Base-by-base conservation (phyloP, 140 eudicot species). In the Anethum foeniculum region DNA sequence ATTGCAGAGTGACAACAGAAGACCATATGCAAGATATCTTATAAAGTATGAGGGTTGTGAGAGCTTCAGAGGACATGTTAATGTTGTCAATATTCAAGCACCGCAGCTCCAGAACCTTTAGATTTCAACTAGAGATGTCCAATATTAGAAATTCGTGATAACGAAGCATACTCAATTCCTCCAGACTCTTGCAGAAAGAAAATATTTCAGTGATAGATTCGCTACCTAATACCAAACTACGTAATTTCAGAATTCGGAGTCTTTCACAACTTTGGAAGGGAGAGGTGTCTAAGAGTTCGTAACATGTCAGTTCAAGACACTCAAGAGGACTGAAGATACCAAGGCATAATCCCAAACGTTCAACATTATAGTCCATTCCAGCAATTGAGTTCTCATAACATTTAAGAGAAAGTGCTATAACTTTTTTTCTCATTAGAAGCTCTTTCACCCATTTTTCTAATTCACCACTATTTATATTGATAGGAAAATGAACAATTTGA, bases 11-110 rank as follows among this genome's bases (percentile, higher is more conserved):
- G n/a, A n/a, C n/a, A n/a, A n/a, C n/a, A n/a, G n/a, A n/a, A n/a
- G n/a, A n/a, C n/a, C n/a, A n/a, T n/a, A n/a, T n/a, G n/a, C n/a
- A n/a, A n/a, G n/a, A n/a, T n/a, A n/a, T n/a, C n/a, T n/a, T n/a
- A n/a, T n/a, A n/a, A 25, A 80, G 82, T 1, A 19, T 80, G 34
- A 79, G 32, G 62, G 72, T 71, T 3, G 44, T 48, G 25, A 79
- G 82, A 44, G 76, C 75, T 71, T 79, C 65, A 25, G 76, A 41
- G 65, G 10, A 67, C 51, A 80, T 28, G 5, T 78, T 54, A 32
- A 79, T 44, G 19, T 65, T 65, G 1, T 65, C 5, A 10, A 32
- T 14, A 21, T 11, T 5, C 46, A 80, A 80, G 77, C 5, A 13
- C n/a, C 21, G 67, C 36, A 80, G 77, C 77, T 67, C 65, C 16